Percentiles rank a stretch among this genome's conserved stretches.
phyloP scores from a whole-genome alignment of 768 basidiomycete species.

The Lactifluus rugatus region DNA sequence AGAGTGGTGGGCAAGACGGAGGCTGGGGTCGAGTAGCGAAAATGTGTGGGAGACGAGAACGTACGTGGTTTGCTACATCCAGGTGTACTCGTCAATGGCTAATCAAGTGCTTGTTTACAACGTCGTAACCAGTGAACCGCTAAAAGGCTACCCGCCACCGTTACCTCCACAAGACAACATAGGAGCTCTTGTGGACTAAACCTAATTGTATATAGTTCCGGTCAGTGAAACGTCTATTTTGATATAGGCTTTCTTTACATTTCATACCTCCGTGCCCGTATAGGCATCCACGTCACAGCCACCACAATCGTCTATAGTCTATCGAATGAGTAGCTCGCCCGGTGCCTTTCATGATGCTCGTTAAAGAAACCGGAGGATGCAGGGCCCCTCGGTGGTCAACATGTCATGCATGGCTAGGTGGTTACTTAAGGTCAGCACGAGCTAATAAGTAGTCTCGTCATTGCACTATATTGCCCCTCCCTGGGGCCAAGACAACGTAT shows the following conservation, averaged over 20 bases:
- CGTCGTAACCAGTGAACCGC: conserved; percentile 34
- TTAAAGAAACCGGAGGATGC: neutral
- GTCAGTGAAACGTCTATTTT: neutral
- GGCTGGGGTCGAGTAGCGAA: conserved; percentile 77
- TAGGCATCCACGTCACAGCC: neutral
- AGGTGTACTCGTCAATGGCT: neutral
- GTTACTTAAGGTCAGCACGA: no score
- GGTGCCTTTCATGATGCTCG: no score
- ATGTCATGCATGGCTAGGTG: no score
- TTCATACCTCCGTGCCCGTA: neutral
- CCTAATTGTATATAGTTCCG: neutral
- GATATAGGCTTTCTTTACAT: neutral
- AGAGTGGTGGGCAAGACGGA: conserved; percentile 86
- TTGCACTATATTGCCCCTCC: neutral
- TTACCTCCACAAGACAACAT: conserved; percentile 2
- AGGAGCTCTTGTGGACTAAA: neutral
- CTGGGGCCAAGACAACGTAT: neutral
- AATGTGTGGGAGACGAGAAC: conserved; percentile 86
- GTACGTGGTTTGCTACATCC: conserved; percentile 37
- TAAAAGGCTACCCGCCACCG: conserved; percentile 38
- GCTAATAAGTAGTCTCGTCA: no score
- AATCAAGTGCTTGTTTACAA: neutral
- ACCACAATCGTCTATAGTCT: neutral
- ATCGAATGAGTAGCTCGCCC: neutral
- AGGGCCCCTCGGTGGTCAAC: neutral